Conservation (phyloP, 2,329 filamentous ascomycete species). For the Aspergillus sp. region DNA sequence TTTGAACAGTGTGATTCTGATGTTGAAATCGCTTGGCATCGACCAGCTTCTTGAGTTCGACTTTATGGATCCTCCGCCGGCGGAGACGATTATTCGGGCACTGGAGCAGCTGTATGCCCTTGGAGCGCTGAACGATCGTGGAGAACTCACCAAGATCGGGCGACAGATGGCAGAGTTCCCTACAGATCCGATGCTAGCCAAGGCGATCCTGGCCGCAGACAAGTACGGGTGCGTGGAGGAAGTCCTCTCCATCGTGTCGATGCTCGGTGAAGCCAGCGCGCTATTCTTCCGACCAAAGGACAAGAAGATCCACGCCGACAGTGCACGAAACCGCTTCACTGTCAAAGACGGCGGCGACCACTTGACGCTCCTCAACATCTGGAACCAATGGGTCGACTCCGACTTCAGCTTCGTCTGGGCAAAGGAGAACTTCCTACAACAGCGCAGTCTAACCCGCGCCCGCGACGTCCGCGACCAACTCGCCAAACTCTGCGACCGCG, state of each 20-base stretch:
- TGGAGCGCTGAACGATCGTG: constrained; percentile 84
- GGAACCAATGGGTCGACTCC: constrained; percentile 91
- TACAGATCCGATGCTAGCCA: constrained; percentile 87
- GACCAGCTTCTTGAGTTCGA: constrained; percentile 93
- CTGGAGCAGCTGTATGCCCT: constrained; percentile 91
- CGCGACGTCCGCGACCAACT: constrained; percentile 93
- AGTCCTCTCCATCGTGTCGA: constrained; percentile 88
- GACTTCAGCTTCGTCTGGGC: constrained; percentile 89
- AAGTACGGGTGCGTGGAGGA: constrained; percentile 93
- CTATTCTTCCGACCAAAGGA: constrained; percentile 96
- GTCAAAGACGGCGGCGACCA: constrained; percentile 91
- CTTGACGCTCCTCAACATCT: constrained; percentile 85
- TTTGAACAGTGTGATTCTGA: constrained; percentile 79
- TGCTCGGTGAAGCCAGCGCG: constrained; percentile 85
- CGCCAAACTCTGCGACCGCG: constrained; percentile 86
- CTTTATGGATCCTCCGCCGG: constrained; percentile 91
- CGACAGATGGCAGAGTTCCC: constrained; percentile 96
- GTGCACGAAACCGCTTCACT: constrained; percentile 84
- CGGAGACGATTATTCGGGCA: constrained; percentile 84
- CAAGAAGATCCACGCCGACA: constrained; percentile 95
- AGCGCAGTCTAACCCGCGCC: constrained; percentile 83
- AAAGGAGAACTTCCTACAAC: constrained; percentile 91
- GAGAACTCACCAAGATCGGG: constrained; percentile 86
- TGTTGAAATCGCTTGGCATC: constrained; percentile 88
- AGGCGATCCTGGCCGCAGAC: constrained; percentile 84